These are phyloP conservation scores for Scytalidium lignicola DNA, from an alignment of 2,329 filamentous ascomycete genomes.

Conservation along the genomic window DNA sequence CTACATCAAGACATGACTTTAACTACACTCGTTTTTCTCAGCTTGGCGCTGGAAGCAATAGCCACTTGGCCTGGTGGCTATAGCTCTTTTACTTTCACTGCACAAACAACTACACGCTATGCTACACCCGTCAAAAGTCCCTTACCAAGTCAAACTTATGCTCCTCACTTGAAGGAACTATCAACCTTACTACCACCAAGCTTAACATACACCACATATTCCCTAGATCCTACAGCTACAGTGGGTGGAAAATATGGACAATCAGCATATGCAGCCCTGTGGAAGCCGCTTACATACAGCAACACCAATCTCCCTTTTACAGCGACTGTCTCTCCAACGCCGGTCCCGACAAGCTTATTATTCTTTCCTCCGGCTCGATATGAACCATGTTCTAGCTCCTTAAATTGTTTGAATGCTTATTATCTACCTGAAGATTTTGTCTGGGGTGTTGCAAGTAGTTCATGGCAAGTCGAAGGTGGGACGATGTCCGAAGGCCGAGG, in stretches of 20 bases:
- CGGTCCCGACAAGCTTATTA: slow-evolving; percentile 48
- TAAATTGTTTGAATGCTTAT: slow-evolving; percentile 13
- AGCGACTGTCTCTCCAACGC: slow-evolving; percentile 50
- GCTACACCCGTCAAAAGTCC: slow-evolving; percentile 5
- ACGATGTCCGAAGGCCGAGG: slow-evolving; percentile 37
- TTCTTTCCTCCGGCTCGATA: slow-evolving; percentile 41
- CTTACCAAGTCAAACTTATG: neutral
- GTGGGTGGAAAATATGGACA: neutral
- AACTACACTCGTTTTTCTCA: no score
- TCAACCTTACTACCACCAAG: slow-evolving; percentile 2
- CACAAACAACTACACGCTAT: no score
- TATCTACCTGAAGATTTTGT: slow-evolving; percentile 37
- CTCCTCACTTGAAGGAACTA: neutral
- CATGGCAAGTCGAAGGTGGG: slow-evolving; percentile 39
- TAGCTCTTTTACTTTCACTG: no score
- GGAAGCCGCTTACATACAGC: neutral
- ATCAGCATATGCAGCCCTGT: slow-evolving; percentile 2
- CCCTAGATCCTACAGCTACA: neutral
- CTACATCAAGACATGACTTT: no score
- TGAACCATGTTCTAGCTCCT: neutral
- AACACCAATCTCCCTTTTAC: slow-evolving; percentile 28
- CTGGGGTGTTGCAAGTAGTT: slow-evolving; percentile 35
- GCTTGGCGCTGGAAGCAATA: no score
- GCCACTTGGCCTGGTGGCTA: no score
- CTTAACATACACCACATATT: slow-evolving; percentile 1